Percentiles rank a stretch among this genome's conserved stretches.
phyloP scores from a whole-genome alignment of 176 grass and related monocot genomes.

The Bolboschoenus planiculmis region DNA sequence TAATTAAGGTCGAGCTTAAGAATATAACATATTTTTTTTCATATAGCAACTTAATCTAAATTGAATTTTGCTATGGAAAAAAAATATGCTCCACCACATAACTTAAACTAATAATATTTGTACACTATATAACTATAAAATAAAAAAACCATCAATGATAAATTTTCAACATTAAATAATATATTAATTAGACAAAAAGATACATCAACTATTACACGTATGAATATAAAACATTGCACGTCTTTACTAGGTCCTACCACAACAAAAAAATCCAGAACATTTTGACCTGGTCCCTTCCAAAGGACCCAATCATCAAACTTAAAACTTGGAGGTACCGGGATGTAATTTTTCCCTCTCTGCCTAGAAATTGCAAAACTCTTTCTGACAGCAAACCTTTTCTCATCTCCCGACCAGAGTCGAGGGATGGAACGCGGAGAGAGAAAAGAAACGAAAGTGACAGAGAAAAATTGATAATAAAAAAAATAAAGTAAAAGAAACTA shows the following conservation, averaged over 20 bases:
- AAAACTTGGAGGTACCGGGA: background rate
- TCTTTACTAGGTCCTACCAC: too few species aligned
- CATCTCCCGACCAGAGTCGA: background rate
- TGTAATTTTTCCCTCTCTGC: background rate
- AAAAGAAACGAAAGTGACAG: constrained; percentile 21
- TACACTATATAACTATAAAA: background rate
- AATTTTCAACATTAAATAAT: too few species aligned
- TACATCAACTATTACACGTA: too few species aligned
- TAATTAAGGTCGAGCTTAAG: too few species aligned
- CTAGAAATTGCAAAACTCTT: background rate
- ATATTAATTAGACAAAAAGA: too few species aligned
- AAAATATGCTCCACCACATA: background rate
- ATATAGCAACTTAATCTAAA: too few species aligned
- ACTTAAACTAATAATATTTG: background rate
- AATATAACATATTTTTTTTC: background rate
- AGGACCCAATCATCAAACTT: background rate
- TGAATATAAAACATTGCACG: too few species aligned
- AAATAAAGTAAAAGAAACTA: background rate
- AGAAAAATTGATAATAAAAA: constrained; percentile 23
- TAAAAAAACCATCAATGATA: too few species aligned
- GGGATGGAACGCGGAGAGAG: constrained; percentile 1
- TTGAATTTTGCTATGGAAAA: background rate
- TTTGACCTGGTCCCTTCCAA: background rate
- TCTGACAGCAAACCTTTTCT: background rate
- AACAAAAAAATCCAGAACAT: too few species aligned